These are phyloP conservation scores for Aspergillus brasiliensis DNA, from an alignment of 2,329 filamentous ascomycete genomes.

Conservation along the genomic window DNA sequence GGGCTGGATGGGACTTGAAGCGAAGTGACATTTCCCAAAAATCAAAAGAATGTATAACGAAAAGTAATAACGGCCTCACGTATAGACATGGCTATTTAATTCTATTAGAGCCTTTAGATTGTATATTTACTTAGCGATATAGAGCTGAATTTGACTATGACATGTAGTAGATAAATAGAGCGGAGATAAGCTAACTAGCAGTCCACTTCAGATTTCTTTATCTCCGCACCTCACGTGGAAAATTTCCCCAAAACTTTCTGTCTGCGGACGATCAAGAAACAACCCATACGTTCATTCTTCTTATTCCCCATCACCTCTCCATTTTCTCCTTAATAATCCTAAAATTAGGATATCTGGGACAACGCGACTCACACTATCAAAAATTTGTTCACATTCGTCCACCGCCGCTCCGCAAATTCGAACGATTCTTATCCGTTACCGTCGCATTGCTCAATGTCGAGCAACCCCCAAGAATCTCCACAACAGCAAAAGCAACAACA, in stretches of 20 bases:
- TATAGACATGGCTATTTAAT: background rate
- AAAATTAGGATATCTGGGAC: background rate
- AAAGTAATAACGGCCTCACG: background rate
- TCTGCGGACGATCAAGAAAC: background rate
- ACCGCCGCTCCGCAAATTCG: no score
- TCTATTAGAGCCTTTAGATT: background rate
- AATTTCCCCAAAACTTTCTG: slow-evolving; percentile 15
- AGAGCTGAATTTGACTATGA: no score
- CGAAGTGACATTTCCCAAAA: background rate
- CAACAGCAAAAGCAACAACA: no score
- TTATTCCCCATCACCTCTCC: background rate
- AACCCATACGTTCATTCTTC: background rate
- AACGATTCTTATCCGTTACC: no score
- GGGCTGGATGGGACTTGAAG: background rate
- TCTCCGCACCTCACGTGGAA: slow-evolving; percentile 19
- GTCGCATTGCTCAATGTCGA: slow-evolving; percentile 24
- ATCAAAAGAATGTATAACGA: background rate
- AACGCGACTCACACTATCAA: slow-evolving; percentile 8
- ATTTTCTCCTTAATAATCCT: background rate
- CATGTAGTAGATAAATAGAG: background rate
- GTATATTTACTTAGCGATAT: background rate
- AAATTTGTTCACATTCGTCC: no score
- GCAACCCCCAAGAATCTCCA: slow-evolving; percentile 16
- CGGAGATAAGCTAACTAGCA: background rate
- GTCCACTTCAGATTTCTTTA: background rate